Evolutionary conservation across 176 grass and related monocot genomes (phyloP).

Genomic region (Lolium rigidum): DNA sequence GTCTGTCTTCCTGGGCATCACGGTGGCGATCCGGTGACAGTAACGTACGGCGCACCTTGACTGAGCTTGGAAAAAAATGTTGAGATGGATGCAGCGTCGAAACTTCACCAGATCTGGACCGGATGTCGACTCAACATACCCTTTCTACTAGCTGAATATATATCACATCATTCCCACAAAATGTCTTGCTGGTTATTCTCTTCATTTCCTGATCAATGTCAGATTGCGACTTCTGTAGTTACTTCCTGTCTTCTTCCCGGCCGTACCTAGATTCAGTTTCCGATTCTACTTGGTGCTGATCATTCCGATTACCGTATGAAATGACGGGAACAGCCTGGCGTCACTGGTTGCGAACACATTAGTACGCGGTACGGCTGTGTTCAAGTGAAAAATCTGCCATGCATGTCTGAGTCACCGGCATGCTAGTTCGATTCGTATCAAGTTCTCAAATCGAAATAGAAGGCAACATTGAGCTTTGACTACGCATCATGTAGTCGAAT

Average conservation of each 20-base stretch:
- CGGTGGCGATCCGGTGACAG: background rate
- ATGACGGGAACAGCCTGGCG: background rate
- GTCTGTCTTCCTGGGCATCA: too few species aligned
- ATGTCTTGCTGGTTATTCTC: background rate
- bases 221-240: background rate
- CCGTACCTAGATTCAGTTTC: background rate
- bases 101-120: constrained; percentile 10
- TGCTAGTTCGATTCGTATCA: background rate
- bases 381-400: background rate
- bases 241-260: constrained; percentile 2
- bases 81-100: background rate
- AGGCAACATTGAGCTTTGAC: constrained; percentile 11
- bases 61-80: constrained; percentile 9
- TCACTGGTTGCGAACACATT: background rate
- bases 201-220: background rate
- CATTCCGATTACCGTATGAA: background rate
- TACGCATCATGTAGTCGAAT: background rate
- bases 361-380: background rate
- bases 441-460: background rate
- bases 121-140: background rate
- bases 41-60: constrained; percentile 19
- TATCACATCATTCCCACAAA: background rate
- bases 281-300: background rate
- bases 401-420: background rate
- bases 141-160: background rate